Percentiles rank a stretch among this genome's conserved stretches.
Evolutionary conservation across 1,139 yeast genomes (phyloP).

Genomic region (Blastobotrys illinoisensis): DNA sequence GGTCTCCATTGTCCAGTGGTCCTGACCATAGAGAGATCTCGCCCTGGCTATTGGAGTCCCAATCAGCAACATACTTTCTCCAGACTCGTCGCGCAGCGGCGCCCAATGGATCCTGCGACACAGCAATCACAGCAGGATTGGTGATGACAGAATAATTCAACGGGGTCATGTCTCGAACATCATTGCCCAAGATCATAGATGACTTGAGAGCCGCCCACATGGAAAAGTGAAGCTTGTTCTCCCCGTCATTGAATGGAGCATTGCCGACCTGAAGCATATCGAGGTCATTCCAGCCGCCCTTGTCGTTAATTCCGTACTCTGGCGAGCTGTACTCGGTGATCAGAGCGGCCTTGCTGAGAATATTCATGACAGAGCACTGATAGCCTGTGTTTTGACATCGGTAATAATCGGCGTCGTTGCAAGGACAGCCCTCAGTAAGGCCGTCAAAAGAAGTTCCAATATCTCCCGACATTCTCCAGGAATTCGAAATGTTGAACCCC

Average conservation of each 20-base stretch:
- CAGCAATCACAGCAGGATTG: slow-evolving; percentile 26
- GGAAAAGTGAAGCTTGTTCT: slow-evolving; percentile 14
- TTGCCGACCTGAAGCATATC: slow-evolving; percentile 32
- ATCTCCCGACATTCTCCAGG: slow-evolving; percentile 32
- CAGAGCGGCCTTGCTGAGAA: slow-evolving; percentile 26
- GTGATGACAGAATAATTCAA: slow-evolving; percentile 22
- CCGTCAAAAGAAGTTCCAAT: slow-evolving; percentile 25
- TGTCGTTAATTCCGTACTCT: background rate
- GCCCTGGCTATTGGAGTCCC: slow-evolving; percentile 16
- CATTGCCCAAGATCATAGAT: slow-evolving; percentile 31
- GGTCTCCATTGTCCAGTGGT: slow-evolving; percentile 21
- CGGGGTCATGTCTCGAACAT: slow-evolving; percentile 23
- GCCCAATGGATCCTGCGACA: slow-evolving; percentile 27
- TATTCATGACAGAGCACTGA: slow-evolving; percentile 29
- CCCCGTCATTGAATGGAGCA: slow-evolving; percentile 29
- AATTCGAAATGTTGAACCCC: slow-evolving; percentile 29
- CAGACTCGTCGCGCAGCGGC: slow-evolving; percentile 24
- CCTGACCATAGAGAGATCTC: slow-evolving; percentile 21
- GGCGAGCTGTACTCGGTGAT: slow-evolving; percentile 1
- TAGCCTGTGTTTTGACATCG: slow-evolving; percentile 25
- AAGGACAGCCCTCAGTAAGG: slow-evolving; percentile 29
- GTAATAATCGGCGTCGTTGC: slow-evolving; percentile 18
- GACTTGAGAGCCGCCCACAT: slow-evolving; percentile 32
- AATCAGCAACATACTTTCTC: slow-evolving; percentile 12
- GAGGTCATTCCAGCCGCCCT: slow-evolving; percentile 30